Evolutionary conservation across 208 protist genomes (phyloP).

Genomic region (Endotrypanum monterogeii): DNA sequence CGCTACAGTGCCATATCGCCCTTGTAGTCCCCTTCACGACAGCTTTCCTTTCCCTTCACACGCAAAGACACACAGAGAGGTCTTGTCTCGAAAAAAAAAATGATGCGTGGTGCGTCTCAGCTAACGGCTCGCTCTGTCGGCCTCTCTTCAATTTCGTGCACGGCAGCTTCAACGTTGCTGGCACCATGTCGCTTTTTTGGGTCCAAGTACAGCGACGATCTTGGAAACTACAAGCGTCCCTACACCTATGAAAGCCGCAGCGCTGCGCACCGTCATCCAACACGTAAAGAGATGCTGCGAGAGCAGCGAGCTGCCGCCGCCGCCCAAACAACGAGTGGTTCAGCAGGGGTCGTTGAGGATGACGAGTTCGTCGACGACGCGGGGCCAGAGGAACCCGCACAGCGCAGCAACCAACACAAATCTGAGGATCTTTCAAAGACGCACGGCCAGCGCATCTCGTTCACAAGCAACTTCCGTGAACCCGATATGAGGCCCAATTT

Average conservation of each 20-base stretch:
- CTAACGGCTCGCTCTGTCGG: constrained; percentile 13
- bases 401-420: constrained; percentile 60
- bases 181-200: constrained; percentile 31
- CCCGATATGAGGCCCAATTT: constrained; percentile 31
- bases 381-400: constrained; percentile 10
- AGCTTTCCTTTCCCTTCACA: not conserved
- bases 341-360: not conserved
- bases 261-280: constrained; percentile 47
- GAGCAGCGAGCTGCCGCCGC: constrained; percentile 16
- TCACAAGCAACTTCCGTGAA: constrained; percentile 64
- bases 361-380: constrained; percentile 1
- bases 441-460: constrained; percentile 42
- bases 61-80: too few species aligned
- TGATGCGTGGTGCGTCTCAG: constrained; percentile 39
- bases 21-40: not conserved
- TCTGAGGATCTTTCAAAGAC: constrained; percentile 58
- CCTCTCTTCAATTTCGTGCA: constrained; percentile 5
- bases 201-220: constrained; percentile 38
- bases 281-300: constrained; percentile 34
- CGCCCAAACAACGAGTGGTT: not conserved
- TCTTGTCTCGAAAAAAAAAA: too few species aligned
- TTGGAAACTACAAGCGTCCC: constrained; percentile 44
- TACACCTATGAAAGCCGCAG: constrained; percentile 40
- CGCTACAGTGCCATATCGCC: not conserved
- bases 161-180: constrained; percentile 6